Percentiles rank a stretch among this genome's conserved stretches.
Conservation (phyloP, 345 rosid species). For the Iberis pinnata region DNA sequence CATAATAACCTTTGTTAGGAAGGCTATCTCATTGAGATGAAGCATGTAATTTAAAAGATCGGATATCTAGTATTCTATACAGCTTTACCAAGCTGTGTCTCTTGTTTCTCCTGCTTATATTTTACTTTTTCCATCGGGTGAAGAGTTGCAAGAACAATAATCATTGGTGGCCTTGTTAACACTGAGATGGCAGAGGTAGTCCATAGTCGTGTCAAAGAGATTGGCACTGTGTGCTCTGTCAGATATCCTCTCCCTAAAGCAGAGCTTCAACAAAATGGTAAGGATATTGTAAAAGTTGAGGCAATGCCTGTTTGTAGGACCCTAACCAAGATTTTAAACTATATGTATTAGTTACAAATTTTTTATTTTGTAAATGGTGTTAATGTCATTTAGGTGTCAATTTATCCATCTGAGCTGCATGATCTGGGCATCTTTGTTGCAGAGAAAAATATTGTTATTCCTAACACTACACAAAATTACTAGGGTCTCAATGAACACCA, state of each 20-base stretch:
- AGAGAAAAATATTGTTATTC: too few species aligned
- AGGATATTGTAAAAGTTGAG: constrained; percentile 13
- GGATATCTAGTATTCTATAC: too few species aligned
- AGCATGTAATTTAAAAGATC: too few species aligned
- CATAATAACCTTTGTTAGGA: too few species aligned
- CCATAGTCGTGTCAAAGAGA: constrained; percentile 52
- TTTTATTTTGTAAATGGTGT: background rate
- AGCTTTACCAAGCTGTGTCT: too few species aligned
- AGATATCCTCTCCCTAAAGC: constrained; percentile 72
- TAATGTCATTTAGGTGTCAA: too few species aligned
- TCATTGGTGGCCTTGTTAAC: constrained; percentile 75
- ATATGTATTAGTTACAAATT: background rate
- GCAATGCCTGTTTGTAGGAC: background rate
- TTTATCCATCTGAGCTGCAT: too few species aligned
- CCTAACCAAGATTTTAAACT: background rate
- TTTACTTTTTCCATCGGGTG: constrained; percentile 4
- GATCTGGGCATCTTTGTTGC: too few species aligned
- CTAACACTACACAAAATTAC: too few species aligned
- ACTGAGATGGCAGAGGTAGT: constrained; percentile 65
- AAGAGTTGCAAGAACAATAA: constrained; percentile 89
- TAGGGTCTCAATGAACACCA: too few species aligned
- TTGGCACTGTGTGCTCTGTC: constrained; percentile 69
- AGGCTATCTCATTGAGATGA: too few species aligned
- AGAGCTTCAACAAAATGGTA: constrained; percentile 70
- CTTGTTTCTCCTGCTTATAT: too few species aligned